Percentiles rank a stretch among this genome's conserved stretches.
Evolutionary conservation across 345 rosid genomes (phyloP).

Genomic region (Clarkia xantiana): DNA sequence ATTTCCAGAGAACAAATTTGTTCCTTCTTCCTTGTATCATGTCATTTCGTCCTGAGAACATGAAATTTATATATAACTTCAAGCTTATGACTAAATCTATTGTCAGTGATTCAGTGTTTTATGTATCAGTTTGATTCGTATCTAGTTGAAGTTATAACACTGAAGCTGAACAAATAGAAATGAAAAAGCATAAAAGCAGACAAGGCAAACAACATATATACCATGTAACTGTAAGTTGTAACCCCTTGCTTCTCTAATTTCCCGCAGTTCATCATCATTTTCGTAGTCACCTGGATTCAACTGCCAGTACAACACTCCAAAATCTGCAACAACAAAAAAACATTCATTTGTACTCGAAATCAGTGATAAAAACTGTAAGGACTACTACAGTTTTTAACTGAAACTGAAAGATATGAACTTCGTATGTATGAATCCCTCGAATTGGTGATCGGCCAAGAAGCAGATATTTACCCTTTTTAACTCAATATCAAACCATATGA

Average conservation of each 20-base stretch:
- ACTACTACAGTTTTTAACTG: too few relatives aligned
- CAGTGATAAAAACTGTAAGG: too few relatives aligned
- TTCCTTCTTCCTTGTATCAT: too few relatives aligned
- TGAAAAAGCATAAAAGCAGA: neutral
- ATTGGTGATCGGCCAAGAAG: too few relatives aligned
- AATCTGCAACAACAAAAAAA: slow-evolving; percentile 20
- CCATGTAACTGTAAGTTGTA: slow-evolving; percentile 85
- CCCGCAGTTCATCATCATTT: slow-evolving; percentile 45
- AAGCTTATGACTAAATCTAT: too few relatives aligned
- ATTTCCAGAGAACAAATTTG: too few relatives aligned
- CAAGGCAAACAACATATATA: slow-evolving; percentile 5
- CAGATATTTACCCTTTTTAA: neutral
- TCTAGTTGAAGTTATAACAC: neutral
- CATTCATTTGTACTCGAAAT: neutral
- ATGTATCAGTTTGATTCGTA: too few relatives aligned
- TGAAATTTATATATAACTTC: too few relatives aligned
- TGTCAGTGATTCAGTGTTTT: too few relatives aligned
- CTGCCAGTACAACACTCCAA: slow-evolving; percentile 73
- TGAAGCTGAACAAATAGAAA: neutral
- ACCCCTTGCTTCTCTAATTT: slow-evolving; percentile 65
- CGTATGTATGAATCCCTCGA: neutral
- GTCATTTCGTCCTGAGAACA: too few relatives aligned
- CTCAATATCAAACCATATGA: too few relatives aligned
- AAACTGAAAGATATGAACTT: too few relatives aligned
- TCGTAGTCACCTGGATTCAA: slow-evolving; percentile 63